These are phyloP conservation scores for Coemansia sp. DNA, from an alignment of 192 early-diverging fungal species.

Conservation along the genomic window DNA sequence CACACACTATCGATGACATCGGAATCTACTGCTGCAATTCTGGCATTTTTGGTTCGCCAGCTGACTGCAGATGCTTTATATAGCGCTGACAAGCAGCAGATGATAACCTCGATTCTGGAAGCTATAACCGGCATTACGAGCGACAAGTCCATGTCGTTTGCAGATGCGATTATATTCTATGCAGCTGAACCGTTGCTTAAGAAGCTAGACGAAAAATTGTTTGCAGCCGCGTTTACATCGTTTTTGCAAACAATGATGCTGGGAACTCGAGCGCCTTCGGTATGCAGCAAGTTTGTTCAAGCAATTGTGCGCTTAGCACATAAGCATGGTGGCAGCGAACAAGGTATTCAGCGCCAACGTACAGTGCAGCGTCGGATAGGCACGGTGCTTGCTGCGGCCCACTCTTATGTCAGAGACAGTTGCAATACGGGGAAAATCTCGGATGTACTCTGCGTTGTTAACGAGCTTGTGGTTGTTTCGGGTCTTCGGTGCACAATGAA, in stretches of 20 bases:
- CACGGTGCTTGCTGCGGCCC: slow-evolving; percentile 20
- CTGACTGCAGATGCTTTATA: slow-evolving; percentile 4
- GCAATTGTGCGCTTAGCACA: slow-evolving; percentile 23
- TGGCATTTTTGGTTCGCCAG: slow-evolving; percentile 21
- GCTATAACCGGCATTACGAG: background rate
- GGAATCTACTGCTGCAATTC: background rate
- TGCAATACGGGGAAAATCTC: background rate
- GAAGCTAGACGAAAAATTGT: slow-evolving; percentile 9
- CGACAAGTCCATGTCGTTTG: background rate
- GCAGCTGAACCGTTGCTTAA: slow-evolving; percentile 39
- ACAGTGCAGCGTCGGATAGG: slow-evolving; percentile 29
- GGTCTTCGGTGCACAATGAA: slow-evolving; percentile 33
- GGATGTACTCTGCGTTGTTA: slow-evolving; percentile 14
- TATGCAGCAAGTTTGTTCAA: slow-evolving; percentile 17
- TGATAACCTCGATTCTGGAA: background rate
- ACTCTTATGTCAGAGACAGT: slow-evolving; percentile 6
- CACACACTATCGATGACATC: slow-evolving; percentile 1
- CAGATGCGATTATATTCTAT: slow-evolving; percentile 8
- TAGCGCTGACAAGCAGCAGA: background rate
- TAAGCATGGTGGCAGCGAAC: slow-evolving; percentile 10
- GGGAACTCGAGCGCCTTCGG: background rate
- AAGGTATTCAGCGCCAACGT: slow-evolving; percentile 18
- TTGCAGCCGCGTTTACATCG: slow-evolving; percentile 19
- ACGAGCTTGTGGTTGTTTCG: slow-evolving; percentile 27
- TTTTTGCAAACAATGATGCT: slow-evolving; percentile 12